These are phyloP conservation scores for Coriolopsis trogii DNA, from an alignment of 1,284 basidiomycete genomes.

Conservation along the genomic window DNA sequence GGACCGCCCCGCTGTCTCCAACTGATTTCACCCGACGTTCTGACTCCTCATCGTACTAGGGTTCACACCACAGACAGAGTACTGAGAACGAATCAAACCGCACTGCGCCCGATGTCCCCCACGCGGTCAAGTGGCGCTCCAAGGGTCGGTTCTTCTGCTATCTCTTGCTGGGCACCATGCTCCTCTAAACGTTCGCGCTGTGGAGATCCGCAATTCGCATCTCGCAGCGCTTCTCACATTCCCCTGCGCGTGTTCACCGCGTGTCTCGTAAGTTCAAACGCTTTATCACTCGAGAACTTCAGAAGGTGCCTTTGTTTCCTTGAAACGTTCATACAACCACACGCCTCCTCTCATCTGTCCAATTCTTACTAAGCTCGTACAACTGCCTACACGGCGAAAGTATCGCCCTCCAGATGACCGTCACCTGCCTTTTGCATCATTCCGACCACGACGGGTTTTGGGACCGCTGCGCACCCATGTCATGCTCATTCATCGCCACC, in stretches of 20 bases:
- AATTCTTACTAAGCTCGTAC: not conserved
- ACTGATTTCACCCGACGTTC: not conserved
- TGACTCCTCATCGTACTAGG: too few relatives aligned
- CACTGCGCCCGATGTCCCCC: slow-evolving; percentile 9
- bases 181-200: too few relatives aligned
- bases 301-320: too few relatives aligned
- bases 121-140: slow-evolving; percentile 14
- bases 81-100: not conserved
- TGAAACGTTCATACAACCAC: too few relatives aligned
- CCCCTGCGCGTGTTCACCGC: not conserved
- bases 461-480: slow-evolving; percentile 9
- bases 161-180: too few relatives aligned
- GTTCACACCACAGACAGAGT: too few relatives aligned
- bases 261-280: not conserved
- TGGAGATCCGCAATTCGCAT: not conserved
- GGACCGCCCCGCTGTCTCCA: not conserved
- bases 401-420: not conserved
- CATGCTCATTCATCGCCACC: slow-evolving; percentile 14
- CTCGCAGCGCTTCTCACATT: not conserved
- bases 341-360: too few relatives aligned
- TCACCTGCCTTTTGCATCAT: not conserved
- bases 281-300: too few relatives aligned
- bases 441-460: slow-evolving; percentile 1
- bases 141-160: too few relatives aligned
- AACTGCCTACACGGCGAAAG: too few relatives aligned